A percentile compares a stretch with the other conserved stretches of the same genome.
Evolutionary conservation across 1,284 basidiomycete species (phyloP).

Genomic region (Leccinum solheimii): DNA sequence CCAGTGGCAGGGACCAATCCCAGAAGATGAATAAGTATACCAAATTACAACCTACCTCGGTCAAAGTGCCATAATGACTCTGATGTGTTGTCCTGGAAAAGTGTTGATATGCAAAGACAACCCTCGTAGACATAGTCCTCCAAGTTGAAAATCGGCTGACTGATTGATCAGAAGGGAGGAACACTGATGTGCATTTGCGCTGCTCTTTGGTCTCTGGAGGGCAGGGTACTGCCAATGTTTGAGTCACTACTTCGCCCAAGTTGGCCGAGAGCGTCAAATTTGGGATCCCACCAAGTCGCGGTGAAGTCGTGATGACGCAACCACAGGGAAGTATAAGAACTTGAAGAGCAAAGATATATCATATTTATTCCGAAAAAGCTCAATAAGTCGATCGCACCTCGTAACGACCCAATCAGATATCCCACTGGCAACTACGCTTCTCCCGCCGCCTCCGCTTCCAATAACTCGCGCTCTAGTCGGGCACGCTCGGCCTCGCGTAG

Average conservation of each 20-base stretch:
- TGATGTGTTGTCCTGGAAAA: neutral
- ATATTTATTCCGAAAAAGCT: constrained; percentile 3
- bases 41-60: neutral
- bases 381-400: constrained; percentile 20
- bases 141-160: neutral
- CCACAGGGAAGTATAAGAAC: neutral
- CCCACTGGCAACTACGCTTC: constrained; percentile 12
- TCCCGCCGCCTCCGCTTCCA: constrained; percentile 56
- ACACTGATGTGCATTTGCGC: neutral
- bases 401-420: neutral
- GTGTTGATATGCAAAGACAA: neutral
- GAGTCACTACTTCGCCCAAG: neutral
- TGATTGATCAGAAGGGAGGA: neutral
- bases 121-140: neutral
- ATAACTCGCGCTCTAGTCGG: constrained; percentile 73
- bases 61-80: neutral
- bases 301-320: neutral
- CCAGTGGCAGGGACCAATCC: neutral
- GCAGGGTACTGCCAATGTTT: neutral
- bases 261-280: neutral
- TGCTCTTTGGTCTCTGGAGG: neutral
- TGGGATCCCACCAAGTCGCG: neutral
- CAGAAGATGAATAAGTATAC: neutral
- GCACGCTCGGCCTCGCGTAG: constrained; percentile 80
- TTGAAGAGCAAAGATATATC: constrained; percentile 13